Base-by-base conservation (phyloP, 2,329 filamentous ascomycete genomes). In the Pleomassaria siparia region DNA sequence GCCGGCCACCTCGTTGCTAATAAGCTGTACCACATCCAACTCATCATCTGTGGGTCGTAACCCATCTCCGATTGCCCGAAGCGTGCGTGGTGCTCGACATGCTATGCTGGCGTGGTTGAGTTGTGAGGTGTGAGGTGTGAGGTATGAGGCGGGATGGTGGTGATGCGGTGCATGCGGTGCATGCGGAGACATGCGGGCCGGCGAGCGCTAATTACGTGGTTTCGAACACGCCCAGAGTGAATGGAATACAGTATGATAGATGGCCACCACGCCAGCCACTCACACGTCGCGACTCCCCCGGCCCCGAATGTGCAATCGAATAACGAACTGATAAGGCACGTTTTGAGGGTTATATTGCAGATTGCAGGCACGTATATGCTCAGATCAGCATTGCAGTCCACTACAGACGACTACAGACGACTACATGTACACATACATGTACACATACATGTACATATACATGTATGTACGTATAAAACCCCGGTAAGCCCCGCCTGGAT, bases 251-350 rank as follows among this genome's bases (percentile, higher is more conserved):
- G n/a, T n/a, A n/a, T n/a, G n/a, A n/a, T n/a, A n/a, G n/a, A n/a
- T 18, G 25, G 12, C 25, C 7, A 26, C 21, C 11, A 20, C 10
- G 12, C n/a, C 33, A 13, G 18, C 33, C 43, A 25, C 32, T 39
- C 30, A 26, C 11, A n/a, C 36, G 5, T 43, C 20, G 11, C 20
- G 18, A 22, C 29, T 8, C 5, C 30, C 39, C 46, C 43, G 54
- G 32, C 39, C 41, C 61, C 54, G 53, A 63, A 52, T n/a, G 62
- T 63, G 57, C 44, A 49, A 60, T 63, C 46, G 56, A 58, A 60
- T 64, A 65, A 62, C 56, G 46, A 49, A 56, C 60, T 58, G 63
- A 67, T 66, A 67, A 66, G 59, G 56, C 52, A 60, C 53, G 49
- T 54, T 54, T 51, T 48, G 40, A 55, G 49, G 43, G 58, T 57